Conservation (phyloP, 164 flowering plant species). For the Platanus orientalis region DNA sequence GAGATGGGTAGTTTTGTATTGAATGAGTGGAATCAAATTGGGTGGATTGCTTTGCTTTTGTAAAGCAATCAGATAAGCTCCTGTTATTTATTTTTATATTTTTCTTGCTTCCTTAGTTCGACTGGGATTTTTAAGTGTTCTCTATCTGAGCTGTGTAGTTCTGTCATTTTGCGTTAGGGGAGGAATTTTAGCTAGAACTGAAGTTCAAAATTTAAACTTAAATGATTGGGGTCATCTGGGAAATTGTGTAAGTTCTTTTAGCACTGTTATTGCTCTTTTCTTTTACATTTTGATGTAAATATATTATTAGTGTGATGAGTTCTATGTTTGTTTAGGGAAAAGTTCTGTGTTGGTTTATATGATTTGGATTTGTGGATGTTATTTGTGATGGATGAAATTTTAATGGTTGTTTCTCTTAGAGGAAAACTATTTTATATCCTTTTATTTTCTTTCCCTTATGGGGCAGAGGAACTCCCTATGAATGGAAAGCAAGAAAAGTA, state of each 20-base stretch:
- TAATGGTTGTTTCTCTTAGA: background rate
- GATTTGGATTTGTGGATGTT: background rate
- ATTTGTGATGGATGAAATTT: background rate
- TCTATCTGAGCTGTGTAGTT: background rate
- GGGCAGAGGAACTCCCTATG: too few species aligned
- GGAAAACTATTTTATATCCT: too few species aligned
- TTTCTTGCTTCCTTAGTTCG: too few species aligned
- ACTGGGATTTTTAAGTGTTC: background rate
- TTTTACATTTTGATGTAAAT: background rate
- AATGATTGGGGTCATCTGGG: too few species aligned
- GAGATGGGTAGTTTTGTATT: background rate
- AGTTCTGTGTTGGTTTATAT: too few species aligned
- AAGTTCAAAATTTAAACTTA: background rate
- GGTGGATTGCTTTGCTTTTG: background rate
- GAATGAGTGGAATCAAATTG: background rate
- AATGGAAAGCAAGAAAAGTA: too few species aligned
- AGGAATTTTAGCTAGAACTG: background rate
- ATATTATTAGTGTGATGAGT: background rate
- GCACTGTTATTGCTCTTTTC: too few species aligned
- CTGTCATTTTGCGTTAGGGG: background rate
- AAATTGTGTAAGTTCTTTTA: too few species aligned
- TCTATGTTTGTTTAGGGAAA: background rate
- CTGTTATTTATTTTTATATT: background rate
- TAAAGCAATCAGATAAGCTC: background rate
- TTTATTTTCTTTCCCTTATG: too few species aligned